Evolutionary conservation across 257 asterid genomes (phyloP).

Genomic region (Penstemon eatonii): DNA sequence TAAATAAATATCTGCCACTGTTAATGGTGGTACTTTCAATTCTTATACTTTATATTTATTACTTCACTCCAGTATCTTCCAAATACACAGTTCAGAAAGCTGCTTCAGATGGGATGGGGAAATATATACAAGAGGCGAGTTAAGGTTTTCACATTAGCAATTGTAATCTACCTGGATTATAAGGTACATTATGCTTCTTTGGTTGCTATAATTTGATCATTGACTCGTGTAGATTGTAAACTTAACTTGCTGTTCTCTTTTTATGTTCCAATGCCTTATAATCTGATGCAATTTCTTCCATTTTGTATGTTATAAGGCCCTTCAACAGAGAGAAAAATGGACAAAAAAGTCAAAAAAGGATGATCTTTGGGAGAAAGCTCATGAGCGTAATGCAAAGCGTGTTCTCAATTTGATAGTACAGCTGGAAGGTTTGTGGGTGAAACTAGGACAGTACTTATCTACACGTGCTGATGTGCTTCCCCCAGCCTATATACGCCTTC

Average conservation of each 20-base stretch:
- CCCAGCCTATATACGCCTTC: constrained; percentile 75
- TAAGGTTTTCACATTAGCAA: constrained; percentile 77
- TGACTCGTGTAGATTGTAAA: constrained; percentile 19
- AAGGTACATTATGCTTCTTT: constrained; percentile 54
- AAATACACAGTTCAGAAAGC: constrained; percentile 27
- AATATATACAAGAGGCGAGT: constrained; percentile 81
- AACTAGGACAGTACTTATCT: constrained; percentile 92
- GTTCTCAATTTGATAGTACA: constrained; percentile 71
- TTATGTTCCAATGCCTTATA: constrained; percentile 20
- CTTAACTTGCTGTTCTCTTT: constrained; percentile 4
- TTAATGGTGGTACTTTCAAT: constrained; percentile 6
- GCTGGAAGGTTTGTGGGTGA: constrained; percentile 98
- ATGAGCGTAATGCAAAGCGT: constrained; percentile 91
- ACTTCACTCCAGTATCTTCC: constrained; percentile 31
- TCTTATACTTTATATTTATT: constrained; percentile 12
- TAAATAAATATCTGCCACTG: not conserved
- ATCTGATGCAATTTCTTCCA: constrained; percentile 19
- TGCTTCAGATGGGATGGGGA: constrained; percentile 79
- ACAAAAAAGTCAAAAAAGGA: constrained; percentile 56
- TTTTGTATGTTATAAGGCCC: constrained; percentile 48
- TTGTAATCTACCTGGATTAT: constrained; percentile 84
- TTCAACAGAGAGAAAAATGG: constrained; percentile 89
- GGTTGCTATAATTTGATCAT: constrained; percentile 20
- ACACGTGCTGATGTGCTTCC: constrained; percentile 99
- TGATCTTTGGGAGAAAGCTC: constrained; percentile 91